Percentiles rank a stretch among this genome's conserved stretches.
These are phyloP conservation scores for Globisporangium iwayamae DNA, from an alignment of 352 stramenopile species.

Conservation along the genomic window DNA sequence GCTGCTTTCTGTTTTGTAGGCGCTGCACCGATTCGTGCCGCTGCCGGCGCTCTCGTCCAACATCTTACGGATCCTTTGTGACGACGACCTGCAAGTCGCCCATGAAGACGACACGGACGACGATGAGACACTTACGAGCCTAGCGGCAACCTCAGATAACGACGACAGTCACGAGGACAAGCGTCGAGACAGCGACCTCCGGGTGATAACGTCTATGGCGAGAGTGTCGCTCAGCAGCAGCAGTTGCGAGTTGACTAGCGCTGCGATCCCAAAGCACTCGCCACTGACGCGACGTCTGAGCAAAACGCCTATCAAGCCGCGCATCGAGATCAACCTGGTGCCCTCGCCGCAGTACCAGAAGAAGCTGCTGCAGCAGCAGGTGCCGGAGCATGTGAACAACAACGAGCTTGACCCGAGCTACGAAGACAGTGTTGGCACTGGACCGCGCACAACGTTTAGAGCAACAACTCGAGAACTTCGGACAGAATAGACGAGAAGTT, in stretches of 20 bases:
- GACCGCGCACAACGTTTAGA: neutral
- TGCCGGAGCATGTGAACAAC: neutral
- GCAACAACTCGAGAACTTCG: neutral
- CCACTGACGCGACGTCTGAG: constrained; percentile 32
- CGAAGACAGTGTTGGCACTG: neutral
- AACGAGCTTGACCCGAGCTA: neutral
- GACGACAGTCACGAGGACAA: neutral
- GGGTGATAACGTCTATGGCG: neutral
- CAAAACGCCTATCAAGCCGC: constrained; percentile 32
- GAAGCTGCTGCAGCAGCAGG: neutral
- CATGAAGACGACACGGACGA: constrained; percentile 22
- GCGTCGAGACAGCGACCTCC: neutral
- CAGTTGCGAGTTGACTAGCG: neutral
- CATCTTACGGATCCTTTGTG: constrained; percentile 48
- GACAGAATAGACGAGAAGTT: neutral
- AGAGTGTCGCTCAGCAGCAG: neutral
- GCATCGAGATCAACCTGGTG: constrained; percentile 39
- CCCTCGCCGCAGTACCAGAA: constrained; percentile 24
- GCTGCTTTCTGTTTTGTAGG: constrained; percentile 7
- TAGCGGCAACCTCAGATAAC: neutral
- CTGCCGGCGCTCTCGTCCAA: constrained; percentile 46
- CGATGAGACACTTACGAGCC: neutral
- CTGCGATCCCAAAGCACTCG: constrained; percentile 16
- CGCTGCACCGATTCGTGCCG: constrained; percentile 50
- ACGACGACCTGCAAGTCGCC: constrained; percentile 49